Base-by-base conservation (phyloP, 2,329 filamentous ascomycete species). In the Aspergillus sp. region DNA sequence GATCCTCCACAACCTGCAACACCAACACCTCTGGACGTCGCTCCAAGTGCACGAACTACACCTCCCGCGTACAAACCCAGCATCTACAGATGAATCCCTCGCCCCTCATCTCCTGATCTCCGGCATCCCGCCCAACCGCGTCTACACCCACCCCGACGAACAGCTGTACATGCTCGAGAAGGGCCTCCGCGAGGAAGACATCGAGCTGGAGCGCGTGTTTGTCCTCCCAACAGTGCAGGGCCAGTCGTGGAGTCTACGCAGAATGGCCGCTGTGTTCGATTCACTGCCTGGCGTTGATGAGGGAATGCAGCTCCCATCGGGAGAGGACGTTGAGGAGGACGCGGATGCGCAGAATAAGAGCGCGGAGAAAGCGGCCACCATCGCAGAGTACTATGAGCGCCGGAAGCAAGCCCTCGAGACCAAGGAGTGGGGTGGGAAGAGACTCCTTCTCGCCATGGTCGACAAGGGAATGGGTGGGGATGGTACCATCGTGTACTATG, bases 141-240 rank as follows among this genome's bases (percentile, higher is more conserved):
- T 85, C 54, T 87, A 87, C 66, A 76, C 82, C 10, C 83, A 87
- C 60, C 84, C 84, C 10, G 84, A 87, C 64, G 82, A 86, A 71
- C 84, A 87, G 64, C 77, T 83, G 20, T 81, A 79, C 60, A 72
- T 85, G 60, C 71, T 87, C 21, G 79, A 83, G 62, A 68, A 74
- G 47, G 75, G 73, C 16, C 73, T 80, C 41, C 68, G 66, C 45
- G 74, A 75, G 47, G 70, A 75, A 58, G 81, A 78, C 36, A 58
- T 80, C 17, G 69, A 71, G 2, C 64, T 75, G 10, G 79, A 83
- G 66, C 72, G 77, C 43, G 78, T 86, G 60, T 86, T 83, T 75
- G 78, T 86, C 14, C 71, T 86, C 23, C 83, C 84, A 1, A 80
- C 79, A 16, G 75, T 81, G 19, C 68, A 85, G 56, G 76, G 77